These are phyloP conservation scores for Cinnamomum chago DNA, from an alignment of 164 flowering plant genomes.

Conservation along the genomic window DNA sequence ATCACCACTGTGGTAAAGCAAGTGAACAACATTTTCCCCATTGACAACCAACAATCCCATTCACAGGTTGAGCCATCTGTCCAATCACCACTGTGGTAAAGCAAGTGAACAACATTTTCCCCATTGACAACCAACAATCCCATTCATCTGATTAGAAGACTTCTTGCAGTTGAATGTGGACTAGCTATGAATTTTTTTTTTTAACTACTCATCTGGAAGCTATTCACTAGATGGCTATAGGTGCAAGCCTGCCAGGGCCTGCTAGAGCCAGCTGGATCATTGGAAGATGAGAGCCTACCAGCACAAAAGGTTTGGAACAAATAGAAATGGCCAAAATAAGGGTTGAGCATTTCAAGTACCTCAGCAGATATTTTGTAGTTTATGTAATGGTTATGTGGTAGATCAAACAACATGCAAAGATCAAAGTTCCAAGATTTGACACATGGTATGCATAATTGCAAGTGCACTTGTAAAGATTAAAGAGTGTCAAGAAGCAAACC, in stretches of 20 bases:
- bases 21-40: too few relatives aligned
- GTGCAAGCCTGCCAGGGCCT: background rate
- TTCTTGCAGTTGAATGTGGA: background rate
- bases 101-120: background rate
- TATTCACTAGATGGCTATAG: too few relatives aligned
- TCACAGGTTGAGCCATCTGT: too few relatives aligned
- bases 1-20: too few relatives aligned
- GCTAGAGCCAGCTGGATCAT: too few relatives aligned
- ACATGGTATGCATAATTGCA: background rate
- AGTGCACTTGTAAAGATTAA: conserved; percentile 1
- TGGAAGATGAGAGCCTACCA: background rate
- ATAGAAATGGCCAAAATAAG: background rate
- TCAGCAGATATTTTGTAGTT: background rate
- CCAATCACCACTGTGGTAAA: background rate
- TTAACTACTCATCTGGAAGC: background rate
- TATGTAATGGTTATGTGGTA: background rate
- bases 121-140: background rate
- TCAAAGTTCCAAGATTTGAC: background rate
- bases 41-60: too few relatives aligned
- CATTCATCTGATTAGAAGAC: background rate
- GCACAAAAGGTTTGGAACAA: background rate
- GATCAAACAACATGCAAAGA: background rate
- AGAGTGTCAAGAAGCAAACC: conserved; percentile 35
- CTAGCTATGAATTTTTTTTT: background rate
- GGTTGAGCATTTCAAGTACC: background rate